Base-by-base conservation (phyloP, 1,139 yeast species). In the Nakaseomyces nivariensis region DNA sequence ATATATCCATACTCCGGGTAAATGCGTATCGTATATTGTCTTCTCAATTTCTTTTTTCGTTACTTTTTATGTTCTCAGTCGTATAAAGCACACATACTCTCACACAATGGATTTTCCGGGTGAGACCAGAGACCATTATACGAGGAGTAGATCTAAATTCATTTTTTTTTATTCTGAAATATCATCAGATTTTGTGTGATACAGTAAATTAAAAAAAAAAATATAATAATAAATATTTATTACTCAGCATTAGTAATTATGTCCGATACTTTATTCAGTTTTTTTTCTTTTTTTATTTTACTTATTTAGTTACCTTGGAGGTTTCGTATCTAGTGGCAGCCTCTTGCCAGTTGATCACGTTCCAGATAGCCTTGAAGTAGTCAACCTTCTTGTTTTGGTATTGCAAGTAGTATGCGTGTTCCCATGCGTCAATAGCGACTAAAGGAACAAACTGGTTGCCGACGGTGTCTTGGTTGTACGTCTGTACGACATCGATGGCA, bases 351-450 rank as follows among this genome's bases (percentile, higher is more conserved):
- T 88, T 89, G 72, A 90, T 81, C 48, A 90, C 96, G 66, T 87
- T 85, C 97, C 97, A 90, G 70, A 90, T 86, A 55, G 95, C 95
- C 73, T 88, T 84, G 80, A 90, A 90, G 75, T 90, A 90, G 68
- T 90, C 96, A 47, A 72, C 95, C 78, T 90, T 90, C 68, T 84
- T 92, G 73, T 90, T 90, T 73, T 87, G 85, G 76, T 90, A 90
- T 72, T 90, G 97, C 72, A 90, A 77, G 78, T 90, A 90, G 76
- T 89, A 90, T 50, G 97, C 97, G 67, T 90, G 97, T 72, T 90
- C 97, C 97, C 97, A 90, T 55, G 97, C 97, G 66, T 90, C 97
- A 68, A 90, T 87, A 49, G 96, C 97, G 54, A 90, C 78, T 69
- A 90, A 75, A 47, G 97, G 96, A 50, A 81, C 76, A 66, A 79